phyloP scores from a whole-genome alignment of 73 alveolate genomes.

The Paramecium sonneborni region DNA sequence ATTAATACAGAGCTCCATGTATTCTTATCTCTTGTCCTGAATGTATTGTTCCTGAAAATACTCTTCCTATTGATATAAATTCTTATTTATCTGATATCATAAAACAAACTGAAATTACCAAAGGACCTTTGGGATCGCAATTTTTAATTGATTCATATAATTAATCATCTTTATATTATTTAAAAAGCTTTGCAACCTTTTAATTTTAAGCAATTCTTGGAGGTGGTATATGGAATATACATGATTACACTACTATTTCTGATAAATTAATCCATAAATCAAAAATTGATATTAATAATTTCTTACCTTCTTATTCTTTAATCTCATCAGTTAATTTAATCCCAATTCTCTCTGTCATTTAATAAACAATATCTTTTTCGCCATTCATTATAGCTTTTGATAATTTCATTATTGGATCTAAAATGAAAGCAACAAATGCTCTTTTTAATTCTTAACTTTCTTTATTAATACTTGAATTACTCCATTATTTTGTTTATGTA shows the following conservation, averaged over 20 bases:
- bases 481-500: slow-evolving; percentile 95
- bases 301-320: slow-evolving; percentile 71
- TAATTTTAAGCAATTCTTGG: slow-evolving; percentile 96
- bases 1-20: slow-evolving; percentile 98
- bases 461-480: slow-evolving; percentile 77
- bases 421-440: no score
- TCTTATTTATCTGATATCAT: slow-evolving; percentile 98
- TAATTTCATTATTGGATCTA: slow-evolving; percentile 94
- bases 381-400: slow-evolving; percentile 85
- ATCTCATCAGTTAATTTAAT: slow-evolving; percentile 91
- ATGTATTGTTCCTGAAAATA: slow-evolving; percentile 97
- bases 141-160: slow-evolving; percentile 88
- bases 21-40: slow-evolving; percentile 98
- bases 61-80: slow-evolving; percentile 99
- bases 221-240: slow-evolving; percentile 97
- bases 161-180: slow-evolving; percentile 98
- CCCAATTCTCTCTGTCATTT: slow-evolving; percentile 92
- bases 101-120: slow-evolving; percentile 97
- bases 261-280: slow-evolving; percentile 97
- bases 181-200: slow-evolving; percentile 95
- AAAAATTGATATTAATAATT: slow-evolving; percentile 77
- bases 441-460: no score
- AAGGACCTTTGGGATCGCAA: slow-evolving; percentile 99
- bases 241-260: slow-evolving; percentile 96
- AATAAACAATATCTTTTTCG: slow-evolving; percentile 85